Conservation (phyloP, 1,284 basidiomycete species). For the Moniliella sp. region DNA sequence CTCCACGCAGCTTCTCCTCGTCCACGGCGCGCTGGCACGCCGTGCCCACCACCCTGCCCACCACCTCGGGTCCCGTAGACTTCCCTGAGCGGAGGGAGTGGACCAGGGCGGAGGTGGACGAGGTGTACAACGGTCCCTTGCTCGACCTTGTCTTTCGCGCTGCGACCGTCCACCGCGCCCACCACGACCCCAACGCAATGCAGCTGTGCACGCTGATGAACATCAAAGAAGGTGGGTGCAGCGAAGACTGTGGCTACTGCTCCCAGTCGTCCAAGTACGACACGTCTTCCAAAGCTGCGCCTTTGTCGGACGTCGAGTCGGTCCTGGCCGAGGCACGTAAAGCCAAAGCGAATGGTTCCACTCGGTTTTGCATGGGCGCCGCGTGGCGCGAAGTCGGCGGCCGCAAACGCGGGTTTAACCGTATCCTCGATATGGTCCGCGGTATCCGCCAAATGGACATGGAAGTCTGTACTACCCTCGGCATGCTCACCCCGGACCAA, state of each 20-base stretch:
- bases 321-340: constrained; percentile 55
- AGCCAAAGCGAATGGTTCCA: constrained; percentile 86
- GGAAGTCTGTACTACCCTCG: constrained; percentile 82
- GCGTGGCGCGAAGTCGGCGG: constrained; percentile 94
- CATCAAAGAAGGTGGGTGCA: constrained; percentile 75
- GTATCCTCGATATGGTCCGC: constrained; percentile 73
- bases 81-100: no score
- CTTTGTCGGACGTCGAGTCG: constrained; percentile 70
- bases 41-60: no score
- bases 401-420: constrained; percentile 77
- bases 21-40: no score
- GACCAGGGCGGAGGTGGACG: constrained; percentile 20
- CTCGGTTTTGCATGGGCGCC: constrained; percentile 95
- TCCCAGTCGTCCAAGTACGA: constrained; percentile 82
- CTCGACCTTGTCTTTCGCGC: constrained; percentile 32
- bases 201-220: constrained; percentile 96
- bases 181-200: constrained; percentile 69
- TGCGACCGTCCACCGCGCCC: constrained; percentile 52
- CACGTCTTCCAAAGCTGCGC: constrained; percentile 68
- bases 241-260: constrained; percentile 95
- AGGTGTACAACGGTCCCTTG: constrained; percentile 25
- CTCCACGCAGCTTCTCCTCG: no score
- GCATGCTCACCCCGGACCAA: constrained; percentile 84
- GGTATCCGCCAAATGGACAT: constrained; percentile 40
- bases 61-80: no score